phyloP scores from a whole-genome alignment of 306 rosid genomes.

The Alnus rubra region DNA sequence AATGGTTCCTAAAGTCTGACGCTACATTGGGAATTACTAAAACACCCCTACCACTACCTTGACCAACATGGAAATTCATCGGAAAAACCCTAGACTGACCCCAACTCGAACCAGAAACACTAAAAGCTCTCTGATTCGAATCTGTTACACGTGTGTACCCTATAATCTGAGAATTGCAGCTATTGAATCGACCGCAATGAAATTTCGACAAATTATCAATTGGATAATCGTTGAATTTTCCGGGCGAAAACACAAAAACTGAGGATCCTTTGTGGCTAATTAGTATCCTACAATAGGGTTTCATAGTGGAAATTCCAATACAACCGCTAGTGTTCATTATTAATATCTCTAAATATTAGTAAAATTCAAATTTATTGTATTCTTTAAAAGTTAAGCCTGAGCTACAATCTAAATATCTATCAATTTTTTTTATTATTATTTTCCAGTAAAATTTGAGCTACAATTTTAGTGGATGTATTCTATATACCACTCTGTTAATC shows the following conservation, averaged over 20 bases:
- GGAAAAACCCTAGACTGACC: conserved; percentile 43
- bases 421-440: too few species aligned
- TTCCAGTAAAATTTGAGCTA: background rate
- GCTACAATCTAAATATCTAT: background rate
- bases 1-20: conserved; percentile 66
- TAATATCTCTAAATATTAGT: conserved; percentile 22
- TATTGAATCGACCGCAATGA: conserved; percentile 26
- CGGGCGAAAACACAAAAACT: conserved; percentile 45
- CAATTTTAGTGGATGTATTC: background rate
- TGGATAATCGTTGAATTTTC: conserved; percentile 34
- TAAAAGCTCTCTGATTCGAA: conserved; percentile 59
- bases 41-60: conserved; percentile 45
- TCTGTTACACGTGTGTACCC: conserved; percentile 38
- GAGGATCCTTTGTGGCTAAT: conserved; percentile 44
- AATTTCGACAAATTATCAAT: conserved; percentile 33
- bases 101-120: conserved; percentile 48
- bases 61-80: conserved; percentile 35
- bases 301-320: conserved; percentile 72
- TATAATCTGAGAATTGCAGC: conserved; percentile 37
- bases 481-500: conserved; percentile 29
- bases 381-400: background rate
- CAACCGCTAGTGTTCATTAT: conserved; percentile 59
- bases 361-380: background rate
- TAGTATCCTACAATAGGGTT: conserved; percentile 67
- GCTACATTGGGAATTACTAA: conserved; percentile 55